These are phyloP conservation scores for Cladosporium sp. DNA, from an alignment of 2,329 filamentous ascomycete species.

Conservation along the genomic window DNA sequence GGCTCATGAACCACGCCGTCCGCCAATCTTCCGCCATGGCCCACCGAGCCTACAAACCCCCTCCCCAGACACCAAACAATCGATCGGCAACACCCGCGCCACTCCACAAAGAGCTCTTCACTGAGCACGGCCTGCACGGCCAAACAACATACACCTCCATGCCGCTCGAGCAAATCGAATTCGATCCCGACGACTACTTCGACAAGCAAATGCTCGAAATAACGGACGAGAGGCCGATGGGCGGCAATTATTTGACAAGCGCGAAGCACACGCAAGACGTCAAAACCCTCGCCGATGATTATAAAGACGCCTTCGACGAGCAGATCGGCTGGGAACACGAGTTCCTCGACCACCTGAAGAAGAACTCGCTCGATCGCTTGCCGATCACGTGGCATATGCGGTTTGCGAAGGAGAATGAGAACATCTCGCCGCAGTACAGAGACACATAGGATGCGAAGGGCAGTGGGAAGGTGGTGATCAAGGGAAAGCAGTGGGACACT, in stretches of 20 bases:
- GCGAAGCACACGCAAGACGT: background rate
- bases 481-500: background rate
- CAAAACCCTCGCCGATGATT: no score
- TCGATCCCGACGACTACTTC: background rate
- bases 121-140: background rate
- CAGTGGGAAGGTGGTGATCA: background rate
- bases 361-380: background rate
- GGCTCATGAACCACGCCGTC: background rate
- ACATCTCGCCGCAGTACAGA: background rate
- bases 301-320: no score
- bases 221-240: background rate
- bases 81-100: background rate
- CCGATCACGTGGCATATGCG: background rate
- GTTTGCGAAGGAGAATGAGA: background rate
- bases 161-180: background rate
- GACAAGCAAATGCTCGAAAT: background rate
- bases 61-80: background rate
- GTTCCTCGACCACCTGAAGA: background rate
- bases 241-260: background rate
- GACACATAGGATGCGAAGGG: background rate
- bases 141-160: background rate
- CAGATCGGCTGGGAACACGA: no score
- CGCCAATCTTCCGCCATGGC: slow-evolving; percentile 1
- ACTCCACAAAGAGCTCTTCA: background rate
- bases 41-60: background rate